Evolutionary conservation across 495 filamentous ascomycete genomes (phyloP).

Genomic region (Echria macrotheca): DNA sequence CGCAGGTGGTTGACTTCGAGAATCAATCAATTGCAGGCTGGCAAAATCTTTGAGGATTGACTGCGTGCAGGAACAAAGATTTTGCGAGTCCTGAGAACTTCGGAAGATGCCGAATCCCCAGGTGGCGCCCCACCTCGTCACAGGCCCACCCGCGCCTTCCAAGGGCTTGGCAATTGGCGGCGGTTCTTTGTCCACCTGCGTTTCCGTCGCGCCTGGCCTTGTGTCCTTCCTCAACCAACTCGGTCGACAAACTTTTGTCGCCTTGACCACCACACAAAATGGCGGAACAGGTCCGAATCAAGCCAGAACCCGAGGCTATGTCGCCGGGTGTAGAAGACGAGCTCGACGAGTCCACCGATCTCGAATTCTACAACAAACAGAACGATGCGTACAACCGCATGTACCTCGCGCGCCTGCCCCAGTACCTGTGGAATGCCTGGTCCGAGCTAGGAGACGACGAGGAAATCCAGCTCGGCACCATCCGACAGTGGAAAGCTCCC

Average conservation of each 20-base stretch:
- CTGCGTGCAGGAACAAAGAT: no score
- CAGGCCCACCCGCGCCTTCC: neutral
- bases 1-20: no score
- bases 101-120: no score
- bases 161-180: neutral
- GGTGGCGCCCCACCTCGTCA: neutral
- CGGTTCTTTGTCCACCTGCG: constrained; percentile 8
- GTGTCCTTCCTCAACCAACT: neutral
- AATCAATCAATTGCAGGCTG: no score
- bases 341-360: constrained; percentile 82
- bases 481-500: constrained; percentile 55
- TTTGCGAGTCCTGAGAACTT: no score
- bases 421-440: constrained; percentile 71
- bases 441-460: constrained; percentile 45
- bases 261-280: constrained; percentile 13
- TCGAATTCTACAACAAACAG: constrained; percentile 60
- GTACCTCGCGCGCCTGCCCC: constrained; percentile 72
- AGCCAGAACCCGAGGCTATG: constrained; percentile 61
- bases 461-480: constrained; percentile 65
- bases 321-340: constrained; percentile 59
- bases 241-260: neutral
- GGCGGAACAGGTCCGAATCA: constrained; percentile 49
- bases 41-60: no score
- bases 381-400: constrained; percentile 41
- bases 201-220: no score